Base-by-base conservation (phyloP, 2,329 filamentous ascomycete genomes). In the Fusarium duplospermum region DNA sequence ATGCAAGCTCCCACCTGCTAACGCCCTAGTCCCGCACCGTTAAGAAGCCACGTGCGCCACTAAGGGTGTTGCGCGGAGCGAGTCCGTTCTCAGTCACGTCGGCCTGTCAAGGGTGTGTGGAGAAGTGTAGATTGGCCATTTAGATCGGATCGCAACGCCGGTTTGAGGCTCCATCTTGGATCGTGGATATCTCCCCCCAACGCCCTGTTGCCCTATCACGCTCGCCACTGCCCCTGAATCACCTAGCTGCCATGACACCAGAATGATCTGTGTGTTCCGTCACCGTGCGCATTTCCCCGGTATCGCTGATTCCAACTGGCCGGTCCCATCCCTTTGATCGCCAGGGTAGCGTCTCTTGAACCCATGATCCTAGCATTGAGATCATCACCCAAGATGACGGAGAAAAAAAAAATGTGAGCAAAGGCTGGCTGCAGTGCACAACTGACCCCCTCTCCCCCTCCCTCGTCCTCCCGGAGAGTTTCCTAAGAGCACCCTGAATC, bases 11-110 rank as follows among this genome's bases (percentile, higher is more conserved):
- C 58, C 66, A 56, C 64, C 31, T 70, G 35, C 67, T 70, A 70
- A 61, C 71, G 56, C 74, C 77, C 71, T 80, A 78, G 77, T 71
- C 71, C 78, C 78, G 78, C 78, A 80, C 78, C 77, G 71, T 75
- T 74, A 63, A 71, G 67, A 67, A 77, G 64, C 78, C 78, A 80
- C 78, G 78, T 80, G 78, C 76, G 76, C 72, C 76, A 76, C 76
- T 76, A 73, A 67, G 67, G 71, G 65, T 47, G 42, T 60, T 74
- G 62, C 62, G 59, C 65, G 62, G 66, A 74, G 64, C 57, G 33
- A 56, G 61, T 64, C 45, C 45, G 59, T 63, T 40, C 65, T 69
- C 52, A 64, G 66, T 66, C 67, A 62, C 36, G 67, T 70, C 63
- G 52, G 66, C 57, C 60, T 66, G 57, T 62, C 52, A 63, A 69